Evolutionary conservation across 352 stramenopile genomes (phyloP).

Genomic region (Globisporangium recalcitrans): DNA sequence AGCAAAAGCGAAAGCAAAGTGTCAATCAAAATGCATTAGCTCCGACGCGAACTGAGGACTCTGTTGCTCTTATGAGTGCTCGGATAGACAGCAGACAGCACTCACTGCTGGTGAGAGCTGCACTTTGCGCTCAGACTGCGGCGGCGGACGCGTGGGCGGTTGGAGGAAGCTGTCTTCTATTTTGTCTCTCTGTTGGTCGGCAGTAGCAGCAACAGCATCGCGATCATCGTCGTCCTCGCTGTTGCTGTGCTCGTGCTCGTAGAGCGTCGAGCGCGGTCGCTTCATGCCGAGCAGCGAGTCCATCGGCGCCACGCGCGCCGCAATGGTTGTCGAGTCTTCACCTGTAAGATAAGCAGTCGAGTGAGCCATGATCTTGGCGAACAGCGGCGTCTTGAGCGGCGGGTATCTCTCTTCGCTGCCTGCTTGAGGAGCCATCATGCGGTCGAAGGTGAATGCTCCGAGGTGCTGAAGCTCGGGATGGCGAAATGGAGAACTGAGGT

Average conservation of each 20-base stretch:
- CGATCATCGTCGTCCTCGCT: background rate
- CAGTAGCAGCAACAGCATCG: background rate
- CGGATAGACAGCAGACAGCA: background rate
- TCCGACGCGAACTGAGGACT: too few species aligned
- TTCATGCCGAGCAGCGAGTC: background rate
- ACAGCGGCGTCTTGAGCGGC: background rate
- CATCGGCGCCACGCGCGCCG: background rate
- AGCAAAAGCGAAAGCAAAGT: too few species aligned
- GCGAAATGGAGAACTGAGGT: too few species aligned
- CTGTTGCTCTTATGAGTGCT: background rate
- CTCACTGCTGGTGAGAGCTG: background rate
- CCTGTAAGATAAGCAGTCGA: background rate
- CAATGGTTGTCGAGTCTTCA: background rate
- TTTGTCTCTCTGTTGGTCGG: background rate
- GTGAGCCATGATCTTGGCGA: background rate
- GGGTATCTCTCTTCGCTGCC: background rate
- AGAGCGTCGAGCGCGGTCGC: background rate
- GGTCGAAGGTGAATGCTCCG: background rate
- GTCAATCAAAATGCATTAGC: too few species aligned
- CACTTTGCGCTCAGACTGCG: background rate
- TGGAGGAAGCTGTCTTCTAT: background rate
- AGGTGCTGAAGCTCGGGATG: too few species aligned
- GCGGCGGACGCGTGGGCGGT: background rate
- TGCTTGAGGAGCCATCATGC: background rate
- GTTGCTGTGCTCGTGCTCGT: background rate